phyloP scores from a whole-genome alignment of 2,329 filamentous ascomycete species.

The Samsoniella hepiali region DNA sequence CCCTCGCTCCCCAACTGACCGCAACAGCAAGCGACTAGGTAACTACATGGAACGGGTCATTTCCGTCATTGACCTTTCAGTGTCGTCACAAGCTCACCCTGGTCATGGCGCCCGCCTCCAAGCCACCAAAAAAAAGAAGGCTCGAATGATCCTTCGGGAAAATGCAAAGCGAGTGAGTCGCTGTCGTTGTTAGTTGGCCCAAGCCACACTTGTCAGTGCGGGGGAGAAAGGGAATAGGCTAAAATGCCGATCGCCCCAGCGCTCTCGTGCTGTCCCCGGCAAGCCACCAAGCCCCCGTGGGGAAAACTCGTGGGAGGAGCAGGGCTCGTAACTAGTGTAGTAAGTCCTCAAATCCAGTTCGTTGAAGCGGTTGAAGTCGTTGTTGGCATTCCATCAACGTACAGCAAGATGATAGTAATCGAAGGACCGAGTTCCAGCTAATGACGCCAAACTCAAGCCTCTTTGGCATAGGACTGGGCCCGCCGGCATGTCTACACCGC shows the following conservation, averaged over 20 bases:
- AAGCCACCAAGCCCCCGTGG: constrained; percentile 15
- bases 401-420: too few relatives aligned
- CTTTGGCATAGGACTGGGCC: neutral
- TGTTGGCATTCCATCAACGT: neutral
- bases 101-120: constrained; percentile 1
- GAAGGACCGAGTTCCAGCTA: neutral
- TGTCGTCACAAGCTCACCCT: neutral
- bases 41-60: neutral
- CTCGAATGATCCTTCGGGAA: constrained; percentile 10
- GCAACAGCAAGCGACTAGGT: neutral
- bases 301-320: constrained; percentile 1
- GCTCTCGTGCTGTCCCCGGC: neutral
- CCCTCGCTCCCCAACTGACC: neutral
- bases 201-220: neutral
- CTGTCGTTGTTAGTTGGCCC: too few relatives aligned
- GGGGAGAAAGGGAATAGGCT: constrained; percentile 3
- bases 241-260: constrained; percentile 8
- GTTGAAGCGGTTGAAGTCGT: neutral
- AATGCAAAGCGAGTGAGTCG: neutral
- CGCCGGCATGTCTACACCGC: neutral
- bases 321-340: neutral
- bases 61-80: neutral
- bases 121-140: constrained; percentile 3
- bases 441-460: neutral
- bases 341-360: too few relatives aligned